Evolutionary conservation across 2,329 filamentous ascomycete species (phyloP).

Genomic region (Neurospora crassa): DNA sequence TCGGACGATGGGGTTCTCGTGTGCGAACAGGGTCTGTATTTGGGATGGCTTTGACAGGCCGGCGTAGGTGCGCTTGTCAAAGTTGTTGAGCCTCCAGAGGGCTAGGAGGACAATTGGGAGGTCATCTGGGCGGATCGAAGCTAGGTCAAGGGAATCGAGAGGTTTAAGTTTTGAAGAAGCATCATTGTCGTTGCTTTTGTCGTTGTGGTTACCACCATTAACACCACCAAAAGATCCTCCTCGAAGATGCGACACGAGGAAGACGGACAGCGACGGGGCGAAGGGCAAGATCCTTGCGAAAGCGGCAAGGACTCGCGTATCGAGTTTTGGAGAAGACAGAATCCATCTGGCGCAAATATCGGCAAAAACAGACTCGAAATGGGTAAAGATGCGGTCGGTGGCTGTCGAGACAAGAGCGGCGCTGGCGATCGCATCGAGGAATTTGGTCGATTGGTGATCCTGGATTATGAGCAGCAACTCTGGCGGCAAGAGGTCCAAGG

Average conservation of each 20-base stretch:
- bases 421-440: slow-evolving; percentile 62
- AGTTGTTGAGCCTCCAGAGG: slow-evolving; percentile 69
- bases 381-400: slow-evolving; percentile 64
- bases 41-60: slow-evolving; percentile 46
- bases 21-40: slow-evolving; percentile 59
- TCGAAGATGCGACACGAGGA: slow-evolving; percentile 36
- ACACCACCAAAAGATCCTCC: slow-evolving; percentile 1
- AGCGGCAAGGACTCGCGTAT: slow-evolving; percentile 50
- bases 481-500: slow-evolving; percentile 52
- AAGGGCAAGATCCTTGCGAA: slow-evolving; percentile 75
- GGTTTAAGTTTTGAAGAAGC: not conserved
- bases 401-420: slow-evolving; percentile 59
- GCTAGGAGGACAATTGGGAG: slow-evolving; percentile 47
- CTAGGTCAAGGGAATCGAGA: slow-evolving; percentile 12
- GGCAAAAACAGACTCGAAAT: slow-evolving; percentile 66
- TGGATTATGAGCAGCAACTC: slow-evolving; percentile 62
- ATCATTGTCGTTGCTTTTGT: not conserved
- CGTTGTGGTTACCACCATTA: not conserved
- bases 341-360: slow-evolving; percentile 80
- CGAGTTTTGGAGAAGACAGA: slow-evolving; percentile 31
- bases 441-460: slow-evolving; percentile 50
- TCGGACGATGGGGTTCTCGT: slow-evolving; percentile 51
- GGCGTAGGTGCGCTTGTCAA: slow-evolving; percentile 61
- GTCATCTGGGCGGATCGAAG: slow-evolving; percentile 14
- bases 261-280: slow-evolving; percentile 68